Base-by-base conservation (phyloP, 1,284 basidiomycete species). In the Microbotryum violaceum region DNA sequence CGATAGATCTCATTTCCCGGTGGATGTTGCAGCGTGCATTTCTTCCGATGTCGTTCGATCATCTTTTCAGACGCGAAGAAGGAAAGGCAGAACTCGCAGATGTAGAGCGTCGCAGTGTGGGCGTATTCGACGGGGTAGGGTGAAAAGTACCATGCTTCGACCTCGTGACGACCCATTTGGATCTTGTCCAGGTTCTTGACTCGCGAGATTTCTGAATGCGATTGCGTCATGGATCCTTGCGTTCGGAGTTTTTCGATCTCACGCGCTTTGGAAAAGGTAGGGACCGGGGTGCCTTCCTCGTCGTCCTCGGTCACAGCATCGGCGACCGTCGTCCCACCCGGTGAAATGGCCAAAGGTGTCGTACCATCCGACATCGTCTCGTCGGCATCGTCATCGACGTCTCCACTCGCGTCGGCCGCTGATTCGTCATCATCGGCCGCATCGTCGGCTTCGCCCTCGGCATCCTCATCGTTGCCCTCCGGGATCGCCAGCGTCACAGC, bases 1-100 rank as follows among this genome's bases (percentile, higher is more conserved):
- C 96, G 89, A 77, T 98, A 98, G 71, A 98, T 97, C 78, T 99
- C 96, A 80, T 98, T 97, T 42, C 96, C 96, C 1, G 96, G 96
- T 20, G 96, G 96, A 77, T 96, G 91, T n/a, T 89, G 77, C 68
- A 98, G 81, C 44, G 83, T 91, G 78, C 96, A 99, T 73, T 94
- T 90, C 69, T 81, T 83, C 58, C 94, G 86, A 77, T 99, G 96
- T 57, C 96, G 84, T 63, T 83, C 82, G 66, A 94, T 83, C 86
- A 92, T 91, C 78, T 90, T 86, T 49, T 82, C 82, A 20, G 88
- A 88, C 47, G 88, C 88, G 76, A 86, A 96, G 79, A 87, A 97
- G 47, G 85, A 85, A 57, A 97, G 81, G 76, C 96, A 99, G 79
- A 96, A 97, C 78, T 99, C 96, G 85, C 96, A 99, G 74, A 99